These are phyloP conservation scores for Sporisorium sorghi DNA, from an alignment of 1,284 basidiomycete genomes.

Conservation along the genomic window DNA sequence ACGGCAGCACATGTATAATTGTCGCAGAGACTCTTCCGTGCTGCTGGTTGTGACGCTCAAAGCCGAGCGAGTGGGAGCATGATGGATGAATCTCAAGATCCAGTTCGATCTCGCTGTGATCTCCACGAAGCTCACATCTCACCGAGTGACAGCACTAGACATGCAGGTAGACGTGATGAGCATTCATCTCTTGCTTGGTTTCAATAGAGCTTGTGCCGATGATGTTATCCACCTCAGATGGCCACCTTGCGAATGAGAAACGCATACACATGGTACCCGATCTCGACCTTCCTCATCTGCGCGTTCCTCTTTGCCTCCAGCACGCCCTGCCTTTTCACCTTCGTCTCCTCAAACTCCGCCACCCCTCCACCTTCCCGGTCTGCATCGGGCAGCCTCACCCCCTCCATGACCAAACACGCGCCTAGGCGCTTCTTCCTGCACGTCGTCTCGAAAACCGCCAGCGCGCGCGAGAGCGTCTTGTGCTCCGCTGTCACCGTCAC, in stretches of 20 bases:
- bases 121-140: no score
- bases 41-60: no score
- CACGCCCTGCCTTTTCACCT: conserved; percentile 33
- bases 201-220: no score
- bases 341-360: conserved; percentile 26
- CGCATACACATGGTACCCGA: conserved; percentile 52
- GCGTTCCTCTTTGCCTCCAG: conserved; percentile 34
- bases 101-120: no score
- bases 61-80: no score
- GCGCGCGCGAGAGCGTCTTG: conserved; percentile 33
- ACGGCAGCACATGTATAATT: no score
- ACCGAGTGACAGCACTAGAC: no score
- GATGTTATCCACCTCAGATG: conserved; percentile 1
- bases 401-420: conserved; percentile 26
- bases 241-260: conserved; percentile 45
- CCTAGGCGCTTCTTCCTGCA: conserved; percentile 43
- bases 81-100: no score
- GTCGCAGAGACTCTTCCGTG: no score
- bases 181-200: no score
- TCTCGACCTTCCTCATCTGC: conserved; percentile 50
- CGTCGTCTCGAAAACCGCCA: conserved; percentile 36
- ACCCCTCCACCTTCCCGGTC: background rate
- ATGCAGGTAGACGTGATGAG: no score
- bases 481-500: conserved; percentile 50
- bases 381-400: conserved; percentile 24